Conservation (phyloP, 768 basidiomycete genomes). For the Hygrocybe coccinea region DNA sequence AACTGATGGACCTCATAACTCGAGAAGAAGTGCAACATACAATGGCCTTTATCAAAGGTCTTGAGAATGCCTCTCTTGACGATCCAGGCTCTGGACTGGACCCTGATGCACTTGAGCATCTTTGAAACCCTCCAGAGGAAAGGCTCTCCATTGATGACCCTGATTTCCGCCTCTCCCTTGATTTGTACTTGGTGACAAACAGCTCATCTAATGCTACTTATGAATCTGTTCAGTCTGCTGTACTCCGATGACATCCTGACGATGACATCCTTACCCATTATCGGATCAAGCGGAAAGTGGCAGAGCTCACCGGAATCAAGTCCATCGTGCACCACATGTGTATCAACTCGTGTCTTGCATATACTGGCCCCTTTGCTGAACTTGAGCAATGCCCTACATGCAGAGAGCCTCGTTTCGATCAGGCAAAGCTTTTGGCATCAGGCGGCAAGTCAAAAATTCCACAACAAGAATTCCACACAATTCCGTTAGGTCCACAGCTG, state of each 20-base stretch:
- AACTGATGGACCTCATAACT: too few relatives aligned
- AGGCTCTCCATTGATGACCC: conserved; percentile 12
- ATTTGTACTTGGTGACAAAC: conserved; percentile 25
- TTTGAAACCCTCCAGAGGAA: not conserved
- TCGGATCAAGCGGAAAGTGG: conserved; percentile 22
- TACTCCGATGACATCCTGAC: conserved; percentile 12
- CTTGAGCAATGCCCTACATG: conserved; percentile 22
- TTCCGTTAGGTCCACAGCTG: conserved; percentile 37
- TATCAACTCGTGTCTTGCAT: conserved; percentile 25
- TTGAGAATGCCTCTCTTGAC: not conserved
- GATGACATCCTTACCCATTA: conserved; percentile 27
- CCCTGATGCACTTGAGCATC: not conserved
- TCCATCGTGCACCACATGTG: conserved; percentile 41
- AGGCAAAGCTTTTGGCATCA: not conserved
- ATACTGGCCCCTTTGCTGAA: conserved; percentile 15
- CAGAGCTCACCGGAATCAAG: conserved; percentile 30
- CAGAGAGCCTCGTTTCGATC: conserved; percentile 21
- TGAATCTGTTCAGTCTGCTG: conserved; percentile 17
- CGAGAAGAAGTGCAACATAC: too few relatives aligned
- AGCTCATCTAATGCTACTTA: conserved; percentile 32
- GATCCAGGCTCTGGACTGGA: not conserved
- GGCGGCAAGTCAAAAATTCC: conserved; percentile 13
- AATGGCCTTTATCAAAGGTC: not conserved
- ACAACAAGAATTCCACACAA: conserved; percentile 30
- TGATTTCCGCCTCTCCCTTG: conserved; percentile 28